phyloP scores from a whole-genome alignment of 768 basidiomycete genomes.

The Lactifluus piperatus region DNA sequence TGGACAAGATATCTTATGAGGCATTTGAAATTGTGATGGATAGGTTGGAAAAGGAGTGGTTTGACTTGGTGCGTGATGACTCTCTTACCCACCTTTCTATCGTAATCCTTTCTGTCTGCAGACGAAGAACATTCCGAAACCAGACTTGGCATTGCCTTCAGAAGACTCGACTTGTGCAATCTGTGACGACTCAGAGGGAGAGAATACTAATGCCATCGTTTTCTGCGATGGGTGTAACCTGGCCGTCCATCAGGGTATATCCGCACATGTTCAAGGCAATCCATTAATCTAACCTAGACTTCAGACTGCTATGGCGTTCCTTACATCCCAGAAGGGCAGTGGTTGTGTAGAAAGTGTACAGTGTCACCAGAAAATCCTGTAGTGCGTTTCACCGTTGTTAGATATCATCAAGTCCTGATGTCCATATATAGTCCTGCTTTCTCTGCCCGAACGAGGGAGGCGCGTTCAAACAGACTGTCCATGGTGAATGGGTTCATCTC shows the following conservation, averaged over 20 bases:
- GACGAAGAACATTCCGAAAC: conserved; percentile 92
- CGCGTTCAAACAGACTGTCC: conserved; percentile 93
- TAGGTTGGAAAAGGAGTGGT: conserved; percentile 98
- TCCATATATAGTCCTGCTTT: conserved; percentile 73
- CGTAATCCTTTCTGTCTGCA: conserved; percentile 25
- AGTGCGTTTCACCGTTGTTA: conserved; percentile 37
- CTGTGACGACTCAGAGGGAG: conserved; percentile 97
- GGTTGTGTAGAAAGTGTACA: conserved; percentile 97
- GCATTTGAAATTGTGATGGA: conserved; percentile 96
- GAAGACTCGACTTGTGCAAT: conserved; percentile 97
- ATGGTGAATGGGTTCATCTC: conserved; percentile 92
- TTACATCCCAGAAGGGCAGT: conserved; percentile 98
- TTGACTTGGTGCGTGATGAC: conserved; percentile 63
- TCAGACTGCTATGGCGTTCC: conserved; percentile 98
- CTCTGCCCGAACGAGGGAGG: conserved; percentile 96
- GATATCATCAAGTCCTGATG: neutral
- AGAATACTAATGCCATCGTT: conserved; percentile 97
- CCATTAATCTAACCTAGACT: neutral
- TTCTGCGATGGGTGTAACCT: conserved; percentile 99
- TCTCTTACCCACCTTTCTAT: neutral
- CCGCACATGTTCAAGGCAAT: neutral
- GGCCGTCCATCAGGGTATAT: conserved; percentile 95
- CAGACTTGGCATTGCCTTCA: conserved; percentile 76
- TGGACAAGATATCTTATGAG: conserved; percentile 70
- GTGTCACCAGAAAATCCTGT: conserved; percentile 96